phyloP scores from a whole-genome alignment of 2,329 filamentous ascomycete species.

The Phaeosphaeria sp. region DNA sequence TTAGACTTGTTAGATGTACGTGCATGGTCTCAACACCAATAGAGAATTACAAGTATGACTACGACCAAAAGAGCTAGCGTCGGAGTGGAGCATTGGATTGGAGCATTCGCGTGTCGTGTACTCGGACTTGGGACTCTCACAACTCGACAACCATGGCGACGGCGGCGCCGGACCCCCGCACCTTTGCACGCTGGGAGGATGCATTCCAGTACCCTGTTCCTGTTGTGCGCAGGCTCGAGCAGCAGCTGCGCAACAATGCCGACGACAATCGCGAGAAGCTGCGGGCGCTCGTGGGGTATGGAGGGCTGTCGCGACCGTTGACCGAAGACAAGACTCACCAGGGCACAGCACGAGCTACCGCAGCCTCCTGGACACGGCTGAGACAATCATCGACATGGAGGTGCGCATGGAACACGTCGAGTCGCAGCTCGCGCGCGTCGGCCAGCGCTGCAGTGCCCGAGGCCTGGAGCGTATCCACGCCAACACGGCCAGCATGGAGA shows the following conservation, averaged over 20 bases:
- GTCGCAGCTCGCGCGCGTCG: constrained; percentile 72
- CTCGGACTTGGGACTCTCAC: too few species aligned
- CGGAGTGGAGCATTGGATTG: not conserved
- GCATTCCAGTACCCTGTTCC: constrained; percentile 71
- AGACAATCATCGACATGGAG: constrained; percentile 92
- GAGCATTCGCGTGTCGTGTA: not conserved
- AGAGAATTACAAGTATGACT: too few species aligned
- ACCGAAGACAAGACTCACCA: constrained; percentile 9
- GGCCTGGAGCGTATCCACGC: constrained; percentile 70
- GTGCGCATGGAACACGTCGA: constrained; percentile 78
- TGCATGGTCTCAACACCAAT: constrained; percentile 27
- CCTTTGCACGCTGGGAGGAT: constrained; percentile 69
- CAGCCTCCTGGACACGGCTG: constrained; percentile 87
- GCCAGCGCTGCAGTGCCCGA: constrained; percentile 76
- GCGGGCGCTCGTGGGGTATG: constrained; percentile 70
- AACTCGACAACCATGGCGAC: constrained; percentile 58
- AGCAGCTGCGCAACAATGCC: constrained; percentile 68
- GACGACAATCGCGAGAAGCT: constrained; percentile 71
- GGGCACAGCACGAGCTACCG: constrained; percentile 73
- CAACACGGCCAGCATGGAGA: constrained; percentile 63
- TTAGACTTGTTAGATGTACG: constrained; percentile 17
- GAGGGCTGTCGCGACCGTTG: not conserved
- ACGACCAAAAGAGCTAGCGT: not conserved
- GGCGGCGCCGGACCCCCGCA: constrained; percentile 63
- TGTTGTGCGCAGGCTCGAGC: constrained; percentile 67